Evolutionary conservation across 495 filamentous ascomycete species (phyloP), one percentile per base, ranked within the genome.

Genomic region (Terfezia claveryi): DNA sequence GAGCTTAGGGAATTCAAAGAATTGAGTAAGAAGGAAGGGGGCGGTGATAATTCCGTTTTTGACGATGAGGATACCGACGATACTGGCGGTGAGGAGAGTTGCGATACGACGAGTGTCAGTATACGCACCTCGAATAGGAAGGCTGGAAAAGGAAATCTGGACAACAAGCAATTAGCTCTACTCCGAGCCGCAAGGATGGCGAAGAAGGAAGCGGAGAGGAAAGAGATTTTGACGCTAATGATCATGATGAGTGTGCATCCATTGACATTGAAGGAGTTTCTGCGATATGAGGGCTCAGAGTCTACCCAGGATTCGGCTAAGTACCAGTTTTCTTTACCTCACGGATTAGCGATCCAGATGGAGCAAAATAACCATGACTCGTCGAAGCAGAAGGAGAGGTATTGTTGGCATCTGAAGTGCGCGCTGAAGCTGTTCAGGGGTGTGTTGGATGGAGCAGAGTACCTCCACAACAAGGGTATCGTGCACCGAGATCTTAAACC

Each of bases 401-500:
- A 77, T 57, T 77, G 74, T 38, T 75, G 71, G 52, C 74, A 75
- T 56, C 56, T 75, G 9, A 36, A 68, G 14, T 67, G 73, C 0
- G 71, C 74, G 0, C 51, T 76, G 12, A 67, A 57, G 41, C 54
- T 77, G 4, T 68, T 76, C 50, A 56, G 71, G 3, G 68, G 68
- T 8, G 72, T 98, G 12, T 71, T 95, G 38, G 80, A 83, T 62
- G 86, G 91, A 20, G 80, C 96, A 54, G 78, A 83, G 37, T 87
- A 83, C 68, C 84, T 94, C 70, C 91, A 98, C 64, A 69, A 73
- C 56, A 86, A 89, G 64, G 87, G 85, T 53, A 75, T 95, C 62
- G 93, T 85, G 64, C 91, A 98, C 67, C 86, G 91, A 54, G 91
- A 98, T 68, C 89, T 98, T 76, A 98, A 98, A 70, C 91, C 91